Evolutionary conservation across 225 moss, liverwort and hornwort species (phyloP), one percentile per base, ranked within the genome.

Genomic region (Thuidium tamariscinum): DNA sequence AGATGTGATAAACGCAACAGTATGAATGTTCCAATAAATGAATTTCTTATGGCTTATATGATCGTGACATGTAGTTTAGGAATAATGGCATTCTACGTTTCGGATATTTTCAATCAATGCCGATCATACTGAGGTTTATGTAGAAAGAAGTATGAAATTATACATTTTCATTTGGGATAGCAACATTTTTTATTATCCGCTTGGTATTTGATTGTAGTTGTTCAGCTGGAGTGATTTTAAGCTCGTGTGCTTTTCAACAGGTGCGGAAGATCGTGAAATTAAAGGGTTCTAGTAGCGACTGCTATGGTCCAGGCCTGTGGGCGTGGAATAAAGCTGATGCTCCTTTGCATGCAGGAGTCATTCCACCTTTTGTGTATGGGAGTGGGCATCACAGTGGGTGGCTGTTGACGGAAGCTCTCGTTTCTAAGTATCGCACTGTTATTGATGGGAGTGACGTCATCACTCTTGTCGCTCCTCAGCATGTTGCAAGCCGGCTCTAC

Each of bases 321-420:
- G 96, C 94, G 30, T 99, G 99, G 99, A 97, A 96, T 88, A 95
- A 90, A 65, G 96, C 92, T 74, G 86, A 85, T 41, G 92, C 82
- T 68, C 96, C 95, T 17, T 90, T 99, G 88, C 95, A 96, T 92
- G 96, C 95, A 85, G 99, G 99, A 73, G 91, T 97, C 20, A 90
- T 96, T 87, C 99, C 99, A 44, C 96, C 97, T 86, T 99, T 99
- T 82, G 93, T 95, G 56, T 99, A 95, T 60, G 93, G 92, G 60
- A 94, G 94, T 88, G 99, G 99, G 44, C 94, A 95, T 64, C 99
- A 99, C 91, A 96, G 97, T 88, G 92, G 93, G 65, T 99, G 99
- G 99, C 92, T 99, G 34, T 86, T 99, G 79, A 92, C 94, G 68
- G 97, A 99, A 91, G 95, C 96, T 76, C 88, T 99, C 17, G 82